These are phyloP conservation scores for Neospermospora avenae DNA, from an alignment of 2,329 filamentous ascomycete genomes.

Conservation along the genomic window DNA sequence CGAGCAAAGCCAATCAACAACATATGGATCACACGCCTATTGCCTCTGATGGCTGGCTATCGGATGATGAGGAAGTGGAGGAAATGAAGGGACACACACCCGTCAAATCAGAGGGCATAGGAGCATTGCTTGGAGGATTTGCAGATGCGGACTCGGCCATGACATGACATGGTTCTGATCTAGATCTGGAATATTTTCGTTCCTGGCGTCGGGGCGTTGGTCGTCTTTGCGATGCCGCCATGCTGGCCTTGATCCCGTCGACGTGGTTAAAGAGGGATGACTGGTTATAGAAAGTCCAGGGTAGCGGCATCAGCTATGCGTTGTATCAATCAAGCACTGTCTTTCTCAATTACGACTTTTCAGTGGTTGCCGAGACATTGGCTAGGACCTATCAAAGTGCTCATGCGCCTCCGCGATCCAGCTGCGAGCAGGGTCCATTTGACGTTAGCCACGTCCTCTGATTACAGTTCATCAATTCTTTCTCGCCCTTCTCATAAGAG, in stretches of 20 bases:
- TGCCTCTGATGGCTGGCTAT: slow-evolving; percentile 44
- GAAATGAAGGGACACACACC: slow-evolving; percentile 29
- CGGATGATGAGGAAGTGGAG: slow-evolving; percentile 35
- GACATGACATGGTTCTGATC: slow-evolving; percentile 28
- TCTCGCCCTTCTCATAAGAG: slow-evolving; percentile 31
- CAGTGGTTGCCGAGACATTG: slow-evolving; percentile 31
- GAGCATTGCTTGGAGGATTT: slow-evolving; percentile 35
- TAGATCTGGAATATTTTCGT: slow-evolving; percentile 24
- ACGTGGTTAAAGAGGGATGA: slow-evolving; percentile 24
- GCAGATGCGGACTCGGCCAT: slow-evolving; percentile 33
- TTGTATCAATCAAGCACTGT: slow-evolving; percentile 37
- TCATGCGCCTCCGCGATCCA: slow-evolving; percentile 32
- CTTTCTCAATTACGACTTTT: slow-evolving; percentile 34
- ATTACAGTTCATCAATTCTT: slow-evolving; percentile 29
- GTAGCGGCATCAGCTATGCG: slow-evolving; percentile 35
- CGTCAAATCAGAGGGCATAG: slow-evolving; percentile 35
- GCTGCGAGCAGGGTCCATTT: slow-evolving; percentile 34
- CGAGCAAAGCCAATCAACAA: slow-evolving; percentile 35
- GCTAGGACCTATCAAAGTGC: slow-evolving; percentile 33
- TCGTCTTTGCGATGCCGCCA: slow-evolving; percentile 32
- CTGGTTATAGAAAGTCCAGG: slow-evolving; percentile 31
- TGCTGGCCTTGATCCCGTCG: slow-evolving; percentile 23
- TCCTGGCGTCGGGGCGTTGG: slow-evolving; percentile 32
- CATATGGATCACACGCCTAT: slow-evolving; percentile 26
- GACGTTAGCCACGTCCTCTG: slow-evolving; percentile 35